These are phyloP conservation scores for Mycena kentingensis DNA, from an alignment of 768 basidiomycete species.

Conservation along the genomic window DNA sequence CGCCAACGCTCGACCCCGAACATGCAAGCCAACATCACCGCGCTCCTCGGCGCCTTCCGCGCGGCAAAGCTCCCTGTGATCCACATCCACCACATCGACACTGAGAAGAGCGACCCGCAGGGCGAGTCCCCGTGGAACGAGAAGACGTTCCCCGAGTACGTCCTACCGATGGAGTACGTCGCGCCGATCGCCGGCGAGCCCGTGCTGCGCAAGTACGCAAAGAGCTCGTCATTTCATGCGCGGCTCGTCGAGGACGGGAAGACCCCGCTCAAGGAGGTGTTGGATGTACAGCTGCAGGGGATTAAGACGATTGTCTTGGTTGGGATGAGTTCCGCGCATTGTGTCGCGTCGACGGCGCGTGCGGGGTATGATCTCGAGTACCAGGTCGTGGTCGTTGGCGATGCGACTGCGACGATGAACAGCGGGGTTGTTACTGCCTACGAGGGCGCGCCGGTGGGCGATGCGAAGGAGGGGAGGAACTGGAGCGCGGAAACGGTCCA, in stretches of 20 bases:
- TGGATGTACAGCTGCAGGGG: constrained; percentile 9
- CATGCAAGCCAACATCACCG: constrained; percentile 16
- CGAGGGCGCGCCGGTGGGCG: not conserved
- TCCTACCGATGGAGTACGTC: constrained; percentile 14
- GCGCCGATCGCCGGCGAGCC: constrained; percentile 6
- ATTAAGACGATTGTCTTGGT: constrained; percentile 15
- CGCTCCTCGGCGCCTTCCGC: constrained; percentile 16
- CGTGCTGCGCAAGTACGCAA: constrained; percentile 18
- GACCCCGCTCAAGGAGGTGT: constrained; percentile 4
- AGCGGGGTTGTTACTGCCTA: not conserved
- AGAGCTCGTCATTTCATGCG: constrained; percentile 17
- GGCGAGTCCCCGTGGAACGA: constrained; percentile 5
- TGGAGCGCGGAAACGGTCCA: constrained; percentile 17
- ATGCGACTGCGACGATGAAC: constrained; percentile 11
- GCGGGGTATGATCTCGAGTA: constrained; percentile 8
- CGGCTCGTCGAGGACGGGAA: constrained; percentile 1
- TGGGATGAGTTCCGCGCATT: constrained; percentile 15
- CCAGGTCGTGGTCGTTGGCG: constrained; percentile 13
- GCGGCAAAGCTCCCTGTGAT: constrained; percentile 9
- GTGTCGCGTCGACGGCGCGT: constrained; percentile 17
- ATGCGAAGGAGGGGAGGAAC: constrained; percentile 1
- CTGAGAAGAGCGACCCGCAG: not conserved
- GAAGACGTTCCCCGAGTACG: not conserved
- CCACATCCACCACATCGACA: constrained; percentile 20
- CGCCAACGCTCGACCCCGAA: constrained; percentile 17